Percentiles rank a stretch among this genome's conserved stretches.
Conservation (phyloP, 371 early-diverging fungal species). For the Syncephalastrum racemosum region DNA sequence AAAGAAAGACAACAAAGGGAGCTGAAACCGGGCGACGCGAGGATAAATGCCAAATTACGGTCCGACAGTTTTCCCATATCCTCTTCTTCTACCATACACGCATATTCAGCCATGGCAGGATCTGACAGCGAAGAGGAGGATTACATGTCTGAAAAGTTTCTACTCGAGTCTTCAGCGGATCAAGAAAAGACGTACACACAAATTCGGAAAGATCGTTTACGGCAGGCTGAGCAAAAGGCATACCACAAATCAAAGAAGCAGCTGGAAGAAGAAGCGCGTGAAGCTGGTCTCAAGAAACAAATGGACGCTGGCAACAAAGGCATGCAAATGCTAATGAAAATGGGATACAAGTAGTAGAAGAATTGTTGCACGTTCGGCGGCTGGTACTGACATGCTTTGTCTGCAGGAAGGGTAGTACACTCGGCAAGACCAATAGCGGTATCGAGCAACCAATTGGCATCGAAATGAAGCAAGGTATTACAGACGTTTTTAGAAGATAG, state of each 20-base stretch:
- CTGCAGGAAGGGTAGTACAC: slow-evolving; percentile 46
- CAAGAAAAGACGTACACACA: slow-evolving; percentile 43
- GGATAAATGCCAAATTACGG: too few species aligned
- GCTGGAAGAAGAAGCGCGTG: slow-evolving; percentile 53
- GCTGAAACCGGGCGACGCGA: too few species aligned
- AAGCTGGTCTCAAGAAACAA: slow-evolving; percentile 47
- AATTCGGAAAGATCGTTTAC: slow-evolving; percentile 45
- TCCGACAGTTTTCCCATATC: too few species aligned
- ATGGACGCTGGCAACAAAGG: slow-evolving; percentile 61
- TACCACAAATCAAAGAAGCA: slow-evolving; percentile 48
- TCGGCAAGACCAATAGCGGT: slow-evolving; percentile 32
- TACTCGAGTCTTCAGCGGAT: slow-evolving; percentile 37
- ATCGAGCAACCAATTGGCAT: slow-evolving; percentile 48
- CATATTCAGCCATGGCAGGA: too few species aligned
- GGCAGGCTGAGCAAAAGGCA: slow-evolving; percentile 42
- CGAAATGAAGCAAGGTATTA: slow-evolving; percentile 40
- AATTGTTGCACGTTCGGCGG: too few species aligned
- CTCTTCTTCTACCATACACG: too few species aligned
- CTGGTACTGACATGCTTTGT: not conserved
- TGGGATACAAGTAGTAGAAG: slow-evolving; percentile 65
- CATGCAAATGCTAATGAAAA: slow-evolving; percentile 68
- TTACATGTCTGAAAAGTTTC: slow-evolving; percentile 61
- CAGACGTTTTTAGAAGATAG: not conserved
- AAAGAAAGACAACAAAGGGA: too few species aligned
- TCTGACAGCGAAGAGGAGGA: slow-evolving; percentile 43